A percentile compares a stretch with the other conserved stretches of the same genome.
Evolutionary conservation across 1,139 yeast genomes (phyloP).

Genomic region (Suhomyces taliae): DNA sequence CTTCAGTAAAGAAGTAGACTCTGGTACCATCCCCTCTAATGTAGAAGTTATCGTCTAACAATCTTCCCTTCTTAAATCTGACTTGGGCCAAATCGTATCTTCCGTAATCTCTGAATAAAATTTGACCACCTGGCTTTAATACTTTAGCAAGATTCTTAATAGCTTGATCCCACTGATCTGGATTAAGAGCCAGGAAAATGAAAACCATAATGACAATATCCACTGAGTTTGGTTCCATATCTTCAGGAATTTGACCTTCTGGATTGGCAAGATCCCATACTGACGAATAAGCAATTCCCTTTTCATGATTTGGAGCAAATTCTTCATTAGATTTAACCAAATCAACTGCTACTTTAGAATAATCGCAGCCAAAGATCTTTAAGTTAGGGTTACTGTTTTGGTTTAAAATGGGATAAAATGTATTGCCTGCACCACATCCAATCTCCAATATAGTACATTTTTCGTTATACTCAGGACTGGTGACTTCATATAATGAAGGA

Average conservation of each 20-base stretch:
- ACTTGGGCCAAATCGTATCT: conserved; percentile 95
- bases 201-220: conserved; percentile 93
- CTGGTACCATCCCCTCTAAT: conserved; percentile 98
- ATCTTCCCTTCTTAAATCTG: conserved; percentile 84
- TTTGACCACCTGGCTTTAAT: conserved; percentile 89
- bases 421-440: conserved; percentile 99
- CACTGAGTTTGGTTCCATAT: conserved; percentile 75
- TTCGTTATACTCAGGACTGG: conserved; percentile 64
- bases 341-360: conserved; percentile 86
- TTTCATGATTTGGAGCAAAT: conserved; percentile 46
- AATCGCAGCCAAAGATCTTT: conserved; percentile 83
- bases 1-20: conserved; percentile 94
- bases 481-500: conserved; percentile 78
- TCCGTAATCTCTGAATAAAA: conserved; percentile 91
- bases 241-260: conserved; percentile 75
- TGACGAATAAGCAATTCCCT: conserved; percentile 72
- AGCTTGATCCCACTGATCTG: conserved; percentile 88
- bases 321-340: conserved; percentile 65
- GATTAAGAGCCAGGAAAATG: conserved; percentile 89
- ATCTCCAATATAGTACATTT: conserved; percentile 78
- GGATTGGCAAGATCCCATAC: conserved; percentile 95
- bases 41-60: conserved; percentile 88
- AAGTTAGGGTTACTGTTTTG: conserved; percentile 81
- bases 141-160: conserved; percentile 65
- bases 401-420: conserved; percentile 82